These are phyloP conservation scores for Sarcodon aspratus DNA, from an alignment of 768 basidiomycete species.

Conservation along the genomic window DNA sequence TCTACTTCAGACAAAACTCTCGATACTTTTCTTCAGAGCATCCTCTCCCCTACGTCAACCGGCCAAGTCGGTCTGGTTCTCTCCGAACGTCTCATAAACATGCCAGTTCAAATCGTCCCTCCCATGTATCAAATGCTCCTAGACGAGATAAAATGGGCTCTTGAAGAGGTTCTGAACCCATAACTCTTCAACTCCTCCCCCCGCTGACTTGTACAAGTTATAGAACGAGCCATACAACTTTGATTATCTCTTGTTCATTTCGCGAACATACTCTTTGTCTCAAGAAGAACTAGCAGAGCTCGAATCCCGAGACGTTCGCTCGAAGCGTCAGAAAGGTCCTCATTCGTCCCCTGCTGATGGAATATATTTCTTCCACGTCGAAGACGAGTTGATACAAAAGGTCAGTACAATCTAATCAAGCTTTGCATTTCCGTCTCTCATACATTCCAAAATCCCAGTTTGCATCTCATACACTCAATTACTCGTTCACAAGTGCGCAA, in stretches of 20 bases:
- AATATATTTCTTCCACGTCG: constrained; percentile 72
- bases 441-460: constrained; percentile 21
- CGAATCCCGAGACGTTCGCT: constrained; percentile 23
- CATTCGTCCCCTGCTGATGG: constrained; percentile 29
- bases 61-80: constrained; percentile 74
- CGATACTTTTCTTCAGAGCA: constrained; percentile 38
- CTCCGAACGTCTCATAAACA: constrained; percentile 85
- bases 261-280: constrained; percentile 68
- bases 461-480: constrained; percentile 41
- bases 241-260: constrained; percentile 64
- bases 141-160: constrained; percentile 70
- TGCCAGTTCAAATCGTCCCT: constrained; percentile 88
- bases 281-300: constrained; percentile 55
- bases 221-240: constrained; percentile 58
- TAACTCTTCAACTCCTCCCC: background rate
- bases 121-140: constrained; percentile 87
- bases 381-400: constrained; percentile 65
- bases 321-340: constrained; percentile 23
- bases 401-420: constrained; percentile 25
- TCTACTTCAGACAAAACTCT: constrained; percentile 36
- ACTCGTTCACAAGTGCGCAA: constrained; percentile 37
- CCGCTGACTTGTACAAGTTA: background rate
- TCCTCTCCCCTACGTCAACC: constrained; percentile 31
- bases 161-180: constrained; percentile 42
- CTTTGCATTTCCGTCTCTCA: background rate